Conservation (phyloP, 306 rosid species). For the Cicer arietinum region DNA sequence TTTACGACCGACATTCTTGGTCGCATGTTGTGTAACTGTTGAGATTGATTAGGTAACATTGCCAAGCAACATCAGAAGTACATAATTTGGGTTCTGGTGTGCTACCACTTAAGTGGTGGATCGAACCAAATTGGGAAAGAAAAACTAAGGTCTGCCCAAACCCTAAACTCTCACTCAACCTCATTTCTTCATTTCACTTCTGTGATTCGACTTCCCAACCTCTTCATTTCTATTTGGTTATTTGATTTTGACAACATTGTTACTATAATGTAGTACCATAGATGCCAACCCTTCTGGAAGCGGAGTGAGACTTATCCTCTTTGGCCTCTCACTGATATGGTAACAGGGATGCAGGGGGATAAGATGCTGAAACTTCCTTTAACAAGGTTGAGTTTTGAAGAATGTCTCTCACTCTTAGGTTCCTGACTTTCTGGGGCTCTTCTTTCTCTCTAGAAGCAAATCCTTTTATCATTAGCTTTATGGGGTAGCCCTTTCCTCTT, state of each 20-base stretch:
- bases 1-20: not conserved
- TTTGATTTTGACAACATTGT: conserved; percentile 18
- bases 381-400: conserved; percentile 3
- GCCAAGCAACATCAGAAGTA: not conserved
- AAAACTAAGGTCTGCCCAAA: not conserved
- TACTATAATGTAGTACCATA: not conserved
- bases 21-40: not conserved
- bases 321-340: conserved; percentile 20
- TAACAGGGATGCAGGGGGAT: conserved; percentile 17
- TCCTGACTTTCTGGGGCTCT: not conserved
- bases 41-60: not conserved
- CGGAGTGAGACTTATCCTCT: conserved; percentile 11
- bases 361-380: conserved; percentile 27
- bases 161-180: not conserved
- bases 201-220: not conserved
- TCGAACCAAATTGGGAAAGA: not conserved
- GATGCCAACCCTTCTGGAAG: not conserved
- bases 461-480: conserved; percentile 5
- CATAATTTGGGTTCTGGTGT: not conserved
- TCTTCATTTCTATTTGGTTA: not conserved
- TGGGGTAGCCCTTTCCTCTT: conserved; percentile 1
- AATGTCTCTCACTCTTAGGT: conserved; percentile 24
- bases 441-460: not conserved
- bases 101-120: not conserved
- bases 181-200: not conserved